Evolutionary conservation across 352 stramenopile species (phyloP).

Genomic region (Pythium brachiatum): DNA sequence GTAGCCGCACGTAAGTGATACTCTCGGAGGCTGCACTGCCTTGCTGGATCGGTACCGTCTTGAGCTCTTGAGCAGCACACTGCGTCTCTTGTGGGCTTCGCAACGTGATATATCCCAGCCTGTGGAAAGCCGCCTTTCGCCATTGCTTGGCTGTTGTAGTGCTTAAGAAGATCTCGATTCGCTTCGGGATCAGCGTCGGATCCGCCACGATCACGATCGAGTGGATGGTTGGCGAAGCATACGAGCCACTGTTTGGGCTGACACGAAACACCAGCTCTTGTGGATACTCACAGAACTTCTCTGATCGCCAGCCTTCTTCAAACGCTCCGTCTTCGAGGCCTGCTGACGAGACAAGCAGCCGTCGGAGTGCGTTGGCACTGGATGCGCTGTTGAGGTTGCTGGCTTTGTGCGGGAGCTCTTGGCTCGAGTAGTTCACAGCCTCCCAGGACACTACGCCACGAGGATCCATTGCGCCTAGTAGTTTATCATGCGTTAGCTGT

Average conservation of each 20-base stretch:
- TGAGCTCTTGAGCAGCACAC: conserved; percentile 41
- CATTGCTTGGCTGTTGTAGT: neutral
- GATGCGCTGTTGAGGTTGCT: conserved; percentile 17
- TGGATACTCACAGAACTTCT: conserved; percentile 64
- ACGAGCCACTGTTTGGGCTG: conserved; percentile 25
- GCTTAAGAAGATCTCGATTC: conserved; percentile 46
- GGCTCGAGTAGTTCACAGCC: conserved; percentile 35
- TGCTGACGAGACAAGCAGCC: conserved; percentile 1
- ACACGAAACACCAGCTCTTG: conserved; percentile 55
- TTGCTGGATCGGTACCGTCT: conserved; percentile 35
- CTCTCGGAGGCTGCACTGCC: neutral
- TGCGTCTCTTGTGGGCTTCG: conserved; percentile 25
- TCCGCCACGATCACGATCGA: conserved; percentile 11
- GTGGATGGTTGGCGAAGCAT: conserved; percentile 17
- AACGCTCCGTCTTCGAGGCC: neutral
- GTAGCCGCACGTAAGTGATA: conserved; percentile 38
- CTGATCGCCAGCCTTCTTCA: conserved; percentile 35
- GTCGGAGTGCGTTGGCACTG: conserved; percentile 3
- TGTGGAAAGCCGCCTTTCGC: conserved; percentile 25
- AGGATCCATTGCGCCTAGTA: conserved; percentile 9
- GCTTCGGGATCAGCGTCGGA: conserved; percentile 31
- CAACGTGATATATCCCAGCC: conserved; percentile 46
- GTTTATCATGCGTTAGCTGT: too few relatives aligned
- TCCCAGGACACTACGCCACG: conserved; percentile 28
- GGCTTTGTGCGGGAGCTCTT: conserved; percentile 28